Base-by-base conservation (phyloP, 768 basidiomycete species). In the Psilocybe azurescens region DNA sequence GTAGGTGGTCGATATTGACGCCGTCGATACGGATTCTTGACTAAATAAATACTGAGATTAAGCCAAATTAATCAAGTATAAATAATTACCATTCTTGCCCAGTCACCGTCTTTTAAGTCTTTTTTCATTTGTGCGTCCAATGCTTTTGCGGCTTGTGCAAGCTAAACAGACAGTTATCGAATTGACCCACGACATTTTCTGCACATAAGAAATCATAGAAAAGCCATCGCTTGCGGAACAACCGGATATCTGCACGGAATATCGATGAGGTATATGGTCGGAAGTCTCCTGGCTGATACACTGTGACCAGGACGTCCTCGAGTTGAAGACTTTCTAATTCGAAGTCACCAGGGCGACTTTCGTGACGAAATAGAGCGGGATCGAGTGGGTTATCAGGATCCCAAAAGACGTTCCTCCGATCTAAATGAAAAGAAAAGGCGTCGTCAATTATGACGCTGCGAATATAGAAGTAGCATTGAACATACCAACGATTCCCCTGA, bases 91-190 rank as follows among this genome's bases (percentile, higher is more conserved):
- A 98, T 95, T 54, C 93, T 83, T 9, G 87, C 88, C 90, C 94
- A 95, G 61, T 89, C 86, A 16, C 89, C 89, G 70, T 95, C 90
- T 72, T 89, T 87, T 33, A 92, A 71, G 62, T 97, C 95, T 69
- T 88, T 88, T 91, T 70, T 94, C 90, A 51, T 88, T 94, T 4
- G 94, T 95, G 63, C 94, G 82, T 1, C 96, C 94, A 54, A 99
- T 93, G 72, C 94, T 97, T 97, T 78, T 98, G 97, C 5, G 97
- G 97, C 70, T 89, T 91, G 70, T 99, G 97, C 65, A 99, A 72
- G 72, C 96, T 98, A 78, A 97, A 97, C 18, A 99, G 72, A 69
- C 97, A 99, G 71, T 98, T 98, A 73, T 99, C 97, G 65, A 95
- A 93, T 73, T 99, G 97, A 3, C 97, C 97, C 8, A 97, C 97